Base-by-base conservation (phyloP, 768 basidiomycete species). In the Psilocybe tampanensis region DNA sequence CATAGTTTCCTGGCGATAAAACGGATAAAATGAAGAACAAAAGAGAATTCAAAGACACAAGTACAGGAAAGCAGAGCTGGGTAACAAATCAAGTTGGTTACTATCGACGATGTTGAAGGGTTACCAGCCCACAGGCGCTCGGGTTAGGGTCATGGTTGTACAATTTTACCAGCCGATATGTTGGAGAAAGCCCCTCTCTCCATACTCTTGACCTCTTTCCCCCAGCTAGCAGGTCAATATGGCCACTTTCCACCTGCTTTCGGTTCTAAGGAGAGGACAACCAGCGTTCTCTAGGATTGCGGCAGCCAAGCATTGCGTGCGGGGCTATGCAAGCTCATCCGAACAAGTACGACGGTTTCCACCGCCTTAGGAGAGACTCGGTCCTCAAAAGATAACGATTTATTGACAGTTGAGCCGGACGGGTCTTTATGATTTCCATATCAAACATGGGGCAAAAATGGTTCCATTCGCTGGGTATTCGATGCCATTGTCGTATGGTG, bases 401-500 rank as follows among this genome's bases (percentile, higher is more conserved):
- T 53, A 50, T 55, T 44, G 43, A 48, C 54, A 80, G 76, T 65
- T 81, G 57, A 77, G 66, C 61, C 85, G 82, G 66, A 98, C 95
- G 0, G 83, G 85, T 0, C 78, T 98, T 3, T 94, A 95, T 65
- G 92, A 95, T 67, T 95, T 95, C 68, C 95, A 99, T 69, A 69
- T 92, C 44, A 70, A 86, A 59, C 79, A 90, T 70, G 88, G 81
- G 17, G 96, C 89, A 1, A 95, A 95, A 73, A 95, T 98, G 93
- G 94, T 97, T 0, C 89, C 93, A 0, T 99, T 98, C 72, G 97
- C 94, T 2, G 96, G 96, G 6, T 98, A 87, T 72, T 83, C 86
- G 3, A 99, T 99, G 96, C 97, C 96, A 0, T 78, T 99, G 43
- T 71, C 83, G 2, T 99, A 98, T 66, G 92, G 86, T 4, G 79